Percentiles rank a stretch among this genome's conserved stretches.
Conservation (phyloP, 306 rosid species). For the Pachyrhizus erosus region DNA sequence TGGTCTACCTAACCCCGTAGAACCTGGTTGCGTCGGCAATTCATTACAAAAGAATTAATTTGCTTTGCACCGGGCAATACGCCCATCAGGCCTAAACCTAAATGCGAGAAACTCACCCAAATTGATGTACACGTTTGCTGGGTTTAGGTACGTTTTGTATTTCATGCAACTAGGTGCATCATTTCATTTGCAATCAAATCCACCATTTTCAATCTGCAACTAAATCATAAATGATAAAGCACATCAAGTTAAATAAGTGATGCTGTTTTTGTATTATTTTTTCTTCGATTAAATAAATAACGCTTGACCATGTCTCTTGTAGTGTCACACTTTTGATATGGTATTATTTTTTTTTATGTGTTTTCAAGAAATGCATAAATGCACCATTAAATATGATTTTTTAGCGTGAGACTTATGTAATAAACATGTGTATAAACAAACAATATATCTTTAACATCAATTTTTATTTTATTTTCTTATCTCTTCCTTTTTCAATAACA, state of each 20-base stretch:
- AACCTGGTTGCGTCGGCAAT: background rate
- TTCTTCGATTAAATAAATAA: background rate
- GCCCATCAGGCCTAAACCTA: background rate
- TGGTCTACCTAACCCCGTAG: background rate
- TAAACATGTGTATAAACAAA: no score
- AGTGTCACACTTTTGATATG: background rate
- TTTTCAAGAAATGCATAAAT: background rate
- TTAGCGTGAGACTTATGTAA: no score
- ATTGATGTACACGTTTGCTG: background rate
- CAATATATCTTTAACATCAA: no score
- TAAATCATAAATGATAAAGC: background rate
- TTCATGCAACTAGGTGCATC: background rate
- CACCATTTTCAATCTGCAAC: background rate
- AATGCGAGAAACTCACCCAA: background rate
- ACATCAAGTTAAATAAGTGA: background rate
- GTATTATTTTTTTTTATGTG: background rate
- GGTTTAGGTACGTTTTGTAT: background rate
- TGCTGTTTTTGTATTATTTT: background rate
- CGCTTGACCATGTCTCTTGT: background rate
- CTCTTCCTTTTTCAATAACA: no score
- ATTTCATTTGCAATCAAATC: background rate
- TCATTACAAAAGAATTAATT: background rate
- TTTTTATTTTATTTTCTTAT: no score
- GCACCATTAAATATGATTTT: no score
- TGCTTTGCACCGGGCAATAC: background rate